Evolutionary conservation across 148 eudicot genomes (phyloP).

Genomic region (Rhododendron williamsianum): DNA sequence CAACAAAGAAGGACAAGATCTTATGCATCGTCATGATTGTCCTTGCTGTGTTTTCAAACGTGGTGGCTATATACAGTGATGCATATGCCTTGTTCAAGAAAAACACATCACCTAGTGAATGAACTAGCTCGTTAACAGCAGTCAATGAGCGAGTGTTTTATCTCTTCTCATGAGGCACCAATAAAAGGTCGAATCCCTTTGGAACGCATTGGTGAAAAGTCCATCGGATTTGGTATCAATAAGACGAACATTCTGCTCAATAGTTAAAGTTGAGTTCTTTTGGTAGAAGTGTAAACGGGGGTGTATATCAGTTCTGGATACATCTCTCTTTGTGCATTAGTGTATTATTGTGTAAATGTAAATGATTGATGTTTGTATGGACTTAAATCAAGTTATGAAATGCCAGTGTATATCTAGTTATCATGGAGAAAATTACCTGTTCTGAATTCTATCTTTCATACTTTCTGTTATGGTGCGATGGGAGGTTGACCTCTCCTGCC

Average conservation of each 20-base stretch:
- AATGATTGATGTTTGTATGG: neutral
- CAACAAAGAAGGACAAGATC: slow-evolving; percentile 70
- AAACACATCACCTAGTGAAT: slow-evolving; percentile 21
- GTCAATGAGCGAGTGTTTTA: neutral
- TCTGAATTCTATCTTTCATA: neutral
- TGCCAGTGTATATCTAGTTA: neutral
- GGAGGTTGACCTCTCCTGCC: neutral
- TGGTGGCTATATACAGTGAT: slow-evolving; percentile 84
- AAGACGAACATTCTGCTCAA: slow-evolving; percentile 3
- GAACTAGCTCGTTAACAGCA: slow-evolving; percentile 1
- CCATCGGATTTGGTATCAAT: neutral
- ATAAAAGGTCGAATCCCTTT: neutral
- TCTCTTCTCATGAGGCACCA: slow-evolving; percentile 1
- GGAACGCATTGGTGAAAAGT: neutral
- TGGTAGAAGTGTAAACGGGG: neutral
- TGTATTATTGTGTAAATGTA: neutral
- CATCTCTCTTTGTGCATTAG: neutral
- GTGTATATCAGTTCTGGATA: neutral
- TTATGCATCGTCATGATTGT: slow-evolving; percentile 58
- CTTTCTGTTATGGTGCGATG: neutral
- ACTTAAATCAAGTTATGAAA: neutral
- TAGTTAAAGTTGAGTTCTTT: neutral
- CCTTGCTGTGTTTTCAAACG: slow-evolving; percentile 67
- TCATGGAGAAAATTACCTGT: neutral
- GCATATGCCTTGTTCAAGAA: slow-evolving; percentile 56